Conservation (phyloP, 1,139 yeast species). For the Kluyveromyces sp. region DNA sequence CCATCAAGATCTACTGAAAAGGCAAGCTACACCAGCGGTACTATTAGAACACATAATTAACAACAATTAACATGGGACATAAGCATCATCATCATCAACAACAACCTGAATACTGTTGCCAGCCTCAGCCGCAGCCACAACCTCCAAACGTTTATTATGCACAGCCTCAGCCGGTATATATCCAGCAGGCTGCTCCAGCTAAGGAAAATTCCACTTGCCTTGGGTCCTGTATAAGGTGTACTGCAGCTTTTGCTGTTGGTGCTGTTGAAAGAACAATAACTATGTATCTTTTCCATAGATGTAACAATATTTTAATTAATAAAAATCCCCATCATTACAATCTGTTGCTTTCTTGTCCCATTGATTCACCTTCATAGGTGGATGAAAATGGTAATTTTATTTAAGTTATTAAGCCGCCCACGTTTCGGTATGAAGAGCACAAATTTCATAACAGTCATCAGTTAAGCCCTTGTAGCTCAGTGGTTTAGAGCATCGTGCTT, state of each 20-base stretch:
- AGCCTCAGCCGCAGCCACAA: background rate
- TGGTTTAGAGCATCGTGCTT: slow-evolving; percentile 46
- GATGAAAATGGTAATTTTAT: too few relatives aligned
- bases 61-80: too few relatives aligned
- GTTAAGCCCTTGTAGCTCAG: slow-evolving; percentile 43
- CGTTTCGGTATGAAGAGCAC: background rate
- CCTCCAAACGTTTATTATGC: slow-evolving; percentile 23
- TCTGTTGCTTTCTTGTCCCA: too few relatives aligned
- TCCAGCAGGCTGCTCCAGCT: slow-evolving; percentile 33
- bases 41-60: too few relatives aligned
- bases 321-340: too few relatives aligned
- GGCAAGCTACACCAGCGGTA: too few relatives aligned
- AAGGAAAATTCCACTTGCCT: slow-evolving; percentile 31
- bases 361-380: too few relatives aligned
- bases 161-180: slow-evolving; percentile 34
- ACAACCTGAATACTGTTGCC: background rate
- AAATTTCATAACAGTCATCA: slow-evolving; percentile 8
- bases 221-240: slow-evolving; percentile 29
- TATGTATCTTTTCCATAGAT: too few relatives aligned
- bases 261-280: too few relatives aligned
- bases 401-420: too few relatives aligned
- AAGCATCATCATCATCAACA: background rate
- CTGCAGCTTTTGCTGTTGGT: slow-evolving; percentile 19
- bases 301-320: too few relatives aligned
- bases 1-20: too few relatives aligned